These are phyloP conservation scores for Nakazawaea pomicola DNA, from an alignment of 805 yeast genomes.

Conservation along the genomic window DNA sequence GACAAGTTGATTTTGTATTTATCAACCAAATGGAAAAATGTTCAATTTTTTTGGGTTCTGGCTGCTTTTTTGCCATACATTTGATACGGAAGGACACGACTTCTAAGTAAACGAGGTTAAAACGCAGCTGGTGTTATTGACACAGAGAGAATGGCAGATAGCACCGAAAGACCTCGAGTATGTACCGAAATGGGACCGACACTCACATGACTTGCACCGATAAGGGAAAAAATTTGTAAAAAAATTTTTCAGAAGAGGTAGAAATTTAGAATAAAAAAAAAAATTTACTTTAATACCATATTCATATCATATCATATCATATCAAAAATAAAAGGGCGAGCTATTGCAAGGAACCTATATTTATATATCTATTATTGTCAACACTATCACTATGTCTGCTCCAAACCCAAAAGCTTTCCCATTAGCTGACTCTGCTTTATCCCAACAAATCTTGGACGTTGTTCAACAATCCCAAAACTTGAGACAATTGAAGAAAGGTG, in stretches of 20 bases:
- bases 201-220: too few relatives aligned
- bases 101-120: too few relatives aligned
- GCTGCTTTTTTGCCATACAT: background rate
- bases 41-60: background rate
- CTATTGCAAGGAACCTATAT: conserved; percentile 55
- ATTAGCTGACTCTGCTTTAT: conserved; percentile 90
- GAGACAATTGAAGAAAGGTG: conserved; percentile 99
- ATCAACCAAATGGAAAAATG: too few relatives aligned
- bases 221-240: background rate
- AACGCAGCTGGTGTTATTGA: too few relatives aligned
- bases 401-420: conserved; percentile 99
- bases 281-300: background rate
- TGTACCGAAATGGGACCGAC: too few relatives aligned
- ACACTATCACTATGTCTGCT: conserved; percentile 54
- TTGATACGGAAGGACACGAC: too few relatives aligned
- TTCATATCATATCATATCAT: background rate
- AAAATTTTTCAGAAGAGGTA: background rate
- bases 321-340: conserved; percentile 30
- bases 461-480: conserved; percentile 97
- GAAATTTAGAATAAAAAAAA: background rate
- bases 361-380: too few relatives aligned
- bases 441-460: conserved; percentile 96
- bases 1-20: too few relatives aligned
- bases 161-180: too few relatives aligned
- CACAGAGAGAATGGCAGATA: background rate